Conservation (phyloP, 768 basidiomycete species). For the Leccinellum rugosiceps region DNA sequence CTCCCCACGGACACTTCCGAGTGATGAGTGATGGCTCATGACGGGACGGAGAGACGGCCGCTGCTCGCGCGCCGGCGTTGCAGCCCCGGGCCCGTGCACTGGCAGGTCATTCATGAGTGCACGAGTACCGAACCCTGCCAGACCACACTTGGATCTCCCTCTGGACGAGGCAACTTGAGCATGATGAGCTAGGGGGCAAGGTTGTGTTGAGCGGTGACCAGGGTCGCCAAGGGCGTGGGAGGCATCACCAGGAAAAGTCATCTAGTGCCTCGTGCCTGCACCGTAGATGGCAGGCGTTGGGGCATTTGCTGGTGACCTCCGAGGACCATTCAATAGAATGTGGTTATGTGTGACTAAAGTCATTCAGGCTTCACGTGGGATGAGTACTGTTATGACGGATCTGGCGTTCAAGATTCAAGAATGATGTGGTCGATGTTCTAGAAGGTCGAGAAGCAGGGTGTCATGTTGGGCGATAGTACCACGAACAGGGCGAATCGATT, state of each 20-base stretch:
- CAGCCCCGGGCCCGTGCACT: neutral
- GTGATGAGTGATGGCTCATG: slow-evolving; percentile 9
- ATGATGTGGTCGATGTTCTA: slow-evolving; percentile 13
- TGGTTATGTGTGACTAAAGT: neutral
- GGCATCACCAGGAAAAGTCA: slow-evolving; percentile 13
- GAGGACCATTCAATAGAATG: slow-evolving; percentile 28
- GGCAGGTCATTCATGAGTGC: too few species aligned
- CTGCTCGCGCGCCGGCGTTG: slow-evolving; percentile 1
- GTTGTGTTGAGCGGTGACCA: slow-evolving; percentile 8
- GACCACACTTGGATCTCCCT: neutral
- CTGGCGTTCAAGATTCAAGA: neutral
- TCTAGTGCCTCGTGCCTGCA: slow-evolving; percentile 30
- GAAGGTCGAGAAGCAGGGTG: slow-evolving; percentile 6
- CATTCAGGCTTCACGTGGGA: slow-evolving; percentile 11
- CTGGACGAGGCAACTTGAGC: slow-evolving; percentile 1
- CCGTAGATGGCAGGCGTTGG: slow-evolving; percentile 11
- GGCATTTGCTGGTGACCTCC: slow-evolving; percentile 18
- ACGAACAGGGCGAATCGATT: neutral
- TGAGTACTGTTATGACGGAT: neutral
- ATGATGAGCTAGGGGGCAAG: neutral
- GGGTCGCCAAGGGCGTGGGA: slow-evolving; percentile 30
- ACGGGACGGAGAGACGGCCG: neutral
- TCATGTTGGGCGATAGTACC: neutral
- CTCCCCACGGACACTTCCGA: slow-evolving; percentile 24
- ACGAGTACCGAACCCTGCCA: too few species aligned